Evolutionary conservation across 352 stramenopile species (phyloP), one percentile per base, ranked within the genome.

Genomic region (Pythium myriotylum): DNA sequence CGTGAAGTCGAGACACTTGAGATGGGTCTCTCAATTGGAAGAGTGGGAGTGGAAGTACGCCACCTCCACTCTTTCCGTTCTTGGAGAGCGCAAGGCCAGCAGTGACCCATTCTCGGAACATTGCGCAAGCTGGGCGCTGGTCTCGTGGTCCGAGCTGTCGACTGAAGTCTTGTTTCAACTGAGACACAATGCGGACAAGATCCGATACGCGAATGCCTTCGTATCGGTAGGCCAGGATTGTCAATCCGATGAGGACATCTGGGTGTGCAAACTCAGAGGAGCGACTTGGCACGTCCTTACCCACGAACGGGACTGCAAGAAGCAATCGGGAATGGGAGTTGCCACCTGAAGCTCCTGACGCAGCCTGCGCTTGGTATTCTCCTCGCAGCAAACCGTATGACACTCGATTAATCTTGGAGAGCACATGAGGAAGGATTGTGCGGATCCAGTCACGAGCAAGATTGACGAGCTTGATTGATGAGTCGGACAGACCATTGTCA

Each of bases 361-460:
- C 61, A 4, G 76, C 67, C 48, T 73, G 65, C 2, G 72, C 37
- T 46, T 86, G 79, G 62, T 92, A 75, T 43, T 91, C 79, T 59
- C 76, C 69, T 73, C 88, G 73, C 17, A 99, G 72, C 1, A 99
- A 76, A 35, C 98, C 98, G 76, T 99, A 99, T 10, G 86, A 97
- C 16, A 99, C 98, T 58, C 98, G 89, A 67, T 99, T 98, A 63
- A 99, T 99, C 81, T 99, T 99, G 22, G 94, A 97, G 24, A 99
- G 73, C 2, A 99, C 87, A 60, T 99, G 97, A n/a, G 97, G 97
- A 32, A 99, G 73, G 62, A 99, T 98, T 23, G 97, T 98, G 16
- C 87, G 89, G 22, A 99, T 81, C 84, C 98, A 98, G 59, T 99
- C 95, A 48, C 98, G 88, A 17, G 92, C 93, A 20, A 99, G 79